Conservation (phyloP, 805 yeast genomes). For the Candida sithepensis region DNA sequence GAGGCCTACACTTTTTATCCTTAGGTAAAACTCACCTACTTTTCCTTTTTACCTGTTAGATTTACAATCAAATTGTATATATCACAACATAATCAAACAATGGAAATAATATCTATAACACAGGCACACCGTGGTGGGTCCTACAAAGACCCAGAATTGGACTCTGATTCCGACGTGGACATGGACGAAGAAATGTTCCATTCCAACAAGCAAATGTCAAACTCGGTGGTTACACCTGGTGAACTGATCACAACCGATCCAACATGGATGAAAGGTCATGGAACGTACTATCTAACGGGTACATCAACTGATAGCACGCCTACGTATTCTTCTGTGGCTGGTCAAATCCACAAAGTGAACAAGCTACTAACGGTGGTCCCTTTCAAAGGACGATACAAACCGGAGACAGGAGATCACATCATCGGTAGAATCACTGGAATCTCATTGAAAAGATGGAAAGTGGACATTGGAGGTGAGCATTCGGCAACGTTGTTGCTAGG, state of each 20-base stretch:
- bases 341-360: slow-evolving; percentile 81
- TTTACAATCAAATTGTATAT: no score
- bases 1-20: no score
- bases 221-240: slow-evolving; percentile 82
- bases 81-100: neutral
- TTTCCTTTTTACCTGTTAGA: no score
- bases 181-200: slow-evolving; percentile 9
- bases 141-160: slow-evolving; percentile 13
- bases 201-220: slow-evolving; percentile 10
- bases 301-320: slow-evolving; percentile 12
- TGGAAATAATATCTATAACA: slow-evolving; percentile 28
- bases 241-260: slow-evolving; percentile 95
- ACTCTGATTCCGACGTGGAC: slow-evolving; percentile 23
- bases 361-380: slow-evolving; percentile 83
- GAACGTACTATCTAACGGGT: slow-evolving; percentile 65
- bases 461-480: slow-evolving; percentile 92
- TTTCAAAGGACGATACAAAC: slow-evolving; percentile 79
- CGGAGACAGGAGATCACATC: slow-evolving; percentile 95
- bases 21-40: no score
- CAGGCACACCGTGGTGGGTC: slow-evolving; percentile 11
- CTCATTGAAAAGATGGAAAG: slow-evolving; percentile 93
- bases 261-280: slow-evolving; percentile 98
- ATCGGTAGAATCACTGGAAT: slow-evolving; percentile 94
- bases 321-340: slow-evolving; percentile 91
- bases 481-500: slow-evolving; percentile 92